phyloP scores from a whole-genome alignment of 2,329 filamentous ascomycete species.

The Diaporthe destruens region DNA sequence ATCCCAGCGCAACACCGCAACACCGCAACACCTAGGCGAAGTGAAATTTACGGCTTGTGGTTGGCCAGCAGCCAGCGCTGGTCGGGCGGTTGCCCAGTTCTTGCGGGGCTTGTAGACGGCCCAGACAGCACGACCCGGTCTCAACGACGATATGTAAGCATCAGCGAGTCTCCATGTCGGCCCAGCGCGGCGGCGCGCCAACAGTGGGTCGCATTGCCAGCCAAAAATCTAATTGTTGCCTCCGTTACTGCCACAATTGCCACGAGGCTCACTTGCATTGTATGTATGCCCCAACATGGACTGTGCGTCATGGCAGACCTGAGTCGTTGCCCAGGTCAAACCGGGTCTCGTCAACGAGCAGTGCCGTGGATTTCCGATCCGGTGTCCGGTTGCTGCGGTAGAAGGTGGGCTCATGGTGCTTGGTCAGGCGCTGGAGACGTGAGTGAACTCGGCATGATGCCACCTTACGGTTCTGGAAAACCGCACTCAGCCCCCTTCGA shows the following conservation, averaged over 20 bases:
- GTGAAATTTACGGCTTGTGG: not conserved
- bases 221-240: not conserved
- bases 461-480: conserved; percentile 2
- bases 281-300: not conserved
- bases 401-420: not conserved
- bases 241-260: not conserved
- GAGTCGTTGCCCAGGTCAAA: no score
- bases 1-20: no score
- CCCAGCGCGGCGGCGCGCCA: not conserved
- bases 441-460: not conserved
- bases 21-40: no score
- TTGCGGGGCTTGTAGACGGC: not conserved
- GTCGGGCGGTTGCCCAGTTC: not conserved
- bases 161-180: not conserved
- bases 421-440: conserved; percentile 16
- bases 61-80: not conserved
- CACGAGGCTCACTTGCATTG: not conserved
- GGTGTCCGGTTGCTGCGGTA: not conserved
- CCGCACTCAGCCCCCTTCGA: not conserved
- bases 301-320: not conserved
- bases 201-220: not conserved
- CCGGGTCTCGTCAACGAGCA: not conserved
- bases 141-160: not conserved
- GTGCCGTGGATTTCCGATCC: conserved; percentile 22
- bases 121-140: not conserved